These are phyloP conservation scores for Panicum hallii DNA, from an alignment of 202 grass and related monocot genomes.

Conservation along the genomic window DNA sequence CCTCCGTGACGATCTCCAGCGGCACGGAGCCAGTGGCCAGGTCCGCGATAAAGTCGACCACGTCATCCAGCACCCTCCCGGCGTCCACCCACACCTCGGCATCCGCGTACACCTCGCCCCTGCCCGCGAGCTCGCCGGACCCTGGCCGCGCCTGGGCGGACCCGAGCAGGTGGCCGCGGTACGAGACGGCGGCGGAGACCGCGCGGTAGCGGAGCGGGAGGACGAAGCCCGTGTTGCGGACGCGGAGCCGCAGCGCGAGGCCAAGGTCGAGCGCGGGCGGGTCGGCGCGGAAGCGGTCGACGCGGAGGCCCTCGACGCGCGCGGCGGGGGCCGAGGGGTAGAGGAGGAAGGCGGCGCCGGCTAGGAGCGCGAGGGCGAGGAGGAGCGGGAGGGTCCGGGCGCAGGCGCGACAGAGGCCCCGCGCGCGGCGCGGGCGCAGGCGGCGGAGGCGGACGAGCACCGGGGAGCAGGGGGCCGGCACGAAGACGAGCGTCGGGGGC, in stretches of 20 bases:
- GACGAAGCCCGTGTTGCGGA: slow-evolving; percentile 65
- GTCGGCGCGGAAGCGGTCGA: slow-evolving; percentile 58
- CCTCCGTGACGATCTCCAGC: slow-evolving; percentile 75
- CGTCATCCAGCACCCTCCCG: slow-evolving; percentile 64
- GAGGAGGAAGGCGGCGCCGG: slow-evolving; percentile 55
- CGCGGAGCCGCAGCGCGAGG: slow-evolving; percentile 53
- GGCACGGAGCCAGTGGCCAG: slow-evolving; percentile 67
- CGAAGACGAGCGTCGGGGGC: slow-evolving; percentile 59
- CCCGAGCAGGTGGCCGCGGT: slow-evolving; percentile 71
- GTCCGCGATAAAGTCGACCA: slow-evolving; percentile 80
- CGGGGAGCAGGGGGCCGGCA: slow-evolving; percentile 34
- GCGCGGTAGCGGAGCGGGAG: slow-evolving; percentile 61
- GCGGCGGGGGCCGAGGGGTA: slow-evolving; percentile 66
- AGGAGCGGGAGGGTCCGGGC: slow-evolving; percentile 42
- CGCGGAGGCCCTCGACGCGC: slow-evolving; percentile 46
- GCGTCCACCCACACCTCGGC: slow-evolving; percentile 75
- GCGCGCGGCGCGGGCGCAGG: slow-evolving; percentile 49
- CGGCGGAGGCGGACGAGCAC: slow-evolving; percentile 57
- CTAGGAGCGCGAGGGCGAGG: slow-evolving; percentile 51
- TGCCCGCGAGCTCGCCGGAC: slow-evolving; percentile 56
- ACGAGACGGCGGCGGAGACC: slow-evolving; percentile 70
- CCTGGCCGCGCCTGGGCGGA: slow-evolving; percentile 53
- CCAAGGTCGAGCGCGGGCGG: slow-evolving; percentile 54
- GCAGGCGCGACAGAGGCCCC: slow-evolving; percentile 38
- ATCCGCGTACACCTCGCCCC: slow-evolving; percentile 51